These are phyloP conservation scores for Solanum habrochaites DNA, from an alignment of 257 asterid genomes.

Conservation along the genomic window DNA sequence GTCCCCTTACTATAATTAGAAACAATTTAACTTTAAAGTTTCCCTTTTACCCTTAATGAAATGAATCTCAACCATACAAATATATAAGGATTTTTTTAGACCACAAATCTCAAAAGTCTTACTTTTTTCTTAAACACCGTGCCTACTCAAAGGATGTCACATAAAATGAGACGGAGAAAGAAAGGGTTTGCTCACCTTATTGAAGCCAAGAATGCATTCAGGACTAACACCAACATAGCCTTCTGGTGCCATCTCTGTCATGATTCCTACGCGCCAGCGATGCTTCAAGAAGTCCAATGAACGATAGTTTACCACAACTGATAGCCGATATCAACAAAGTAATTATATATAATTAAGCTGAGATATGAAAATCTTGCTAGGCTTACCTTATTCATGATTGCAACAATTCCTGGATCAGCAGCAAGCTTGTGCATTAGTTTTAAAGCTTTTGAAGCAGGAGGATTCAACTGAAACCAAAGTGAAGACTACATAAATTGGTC, in stretches of 20 bases:
- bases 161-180: neutral
- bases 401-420: conserved; percentile 91
- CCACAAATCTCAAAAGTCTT: neutral
- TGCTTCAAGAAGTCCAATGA: conserved; percentile 46
- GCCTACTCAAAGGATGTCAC: neutral
- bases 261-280: conserved; percentile 83
- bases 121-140: accelerated
- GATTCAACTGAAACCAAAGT: conserved; percentile 47
- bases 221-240: conserved; percentile 95
- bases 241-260: conserved; percentile 95
- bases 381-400: conserved; percentile 89
- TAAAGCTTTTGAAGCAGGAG: conserved; percentile 78
- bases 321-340: neutral
- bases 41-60: neutral
- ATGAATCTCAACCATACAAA: neutral
- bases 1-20: neutral
- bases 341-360: neutral
- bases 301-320: conserved; percentile 10
- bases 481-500: conserved; percentile 1
- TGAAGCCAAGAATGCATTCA: conserved; percentile 81
- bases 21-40: neutral
- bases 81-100: neutral
- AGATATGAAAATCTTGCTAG: neutral
- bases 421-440: conserved; percentile 88
- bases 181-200: conserved; percentile 46